These are phyloP conservation scores for Ogataea degrootiae DNA, from an alignment of 805 yeast genomes.

Conservation along the genomic window DNA sequence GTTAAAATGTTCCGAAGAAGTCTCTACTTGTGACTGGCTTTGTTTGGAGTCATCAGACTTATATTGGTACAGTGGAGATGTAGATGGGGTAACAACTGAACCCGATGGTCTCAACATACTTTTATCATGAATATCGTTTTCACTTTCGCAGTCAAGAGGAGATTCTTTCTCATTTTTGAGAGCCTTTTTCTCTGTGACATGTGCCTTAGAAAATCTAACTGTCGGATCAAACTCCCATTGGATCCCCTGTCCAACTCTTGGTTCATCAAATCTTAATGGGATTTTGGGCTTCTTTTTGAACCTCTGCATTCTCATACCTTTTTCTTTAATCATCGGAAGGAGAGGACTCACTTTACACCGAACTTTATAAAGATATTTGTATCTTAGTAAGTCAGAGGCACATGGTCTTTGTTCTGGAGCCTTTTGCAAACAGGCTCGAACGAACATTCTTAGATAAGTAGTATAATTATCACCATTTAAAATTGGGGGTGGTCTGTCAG, in stretches of 20 bases:
- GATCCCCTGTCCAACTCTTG: conserved; percentile 22
- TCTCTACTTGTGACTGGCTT: neutral
- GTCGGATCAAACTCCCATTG: conserved; percentile 23
- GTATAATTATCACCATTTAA: conserved; percentile 41
- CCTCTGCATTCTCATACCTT: conserved; percentile 32
- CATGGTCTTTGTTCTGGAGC: conserved; percentile 63
- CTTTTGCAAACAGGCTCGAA: conserved; percentile 59
- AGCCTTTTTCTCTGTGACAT: neutral
- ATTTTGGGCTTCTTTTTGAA: conserved; percentile 36
- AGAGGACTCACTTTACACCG: conserved; percentile 25
- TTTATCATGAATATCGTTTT: conserved; percentile 9
- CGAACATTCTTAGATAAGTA: conserved; percentile 48
- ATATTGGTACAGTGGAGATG: neutral
- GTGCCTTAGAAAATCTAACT: conserved; percentile 2
- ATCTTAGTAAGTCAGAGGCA: conserved; percentile 50
- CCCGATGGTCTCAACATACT: neutral
- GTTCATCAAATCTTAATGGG: conserved; percentile 24
- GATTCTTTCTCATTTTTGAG: neutral
- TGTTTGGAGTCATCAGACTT: neutral
- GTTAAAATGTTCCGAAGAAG: neutral
- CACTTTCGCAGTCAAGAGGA: conserved; percentile 2
- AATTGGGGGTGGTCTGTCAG: conserved; percentile 58
- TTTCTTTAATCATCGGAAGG: conserved; percentile 28
- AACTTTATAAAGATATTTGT: conserved; percentile 42
- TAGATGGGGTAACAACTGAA: neutral